Conservation (phyloP, 2,329 filamentous ascomycete species). For the Plenodomus lindquistii region DNA sequence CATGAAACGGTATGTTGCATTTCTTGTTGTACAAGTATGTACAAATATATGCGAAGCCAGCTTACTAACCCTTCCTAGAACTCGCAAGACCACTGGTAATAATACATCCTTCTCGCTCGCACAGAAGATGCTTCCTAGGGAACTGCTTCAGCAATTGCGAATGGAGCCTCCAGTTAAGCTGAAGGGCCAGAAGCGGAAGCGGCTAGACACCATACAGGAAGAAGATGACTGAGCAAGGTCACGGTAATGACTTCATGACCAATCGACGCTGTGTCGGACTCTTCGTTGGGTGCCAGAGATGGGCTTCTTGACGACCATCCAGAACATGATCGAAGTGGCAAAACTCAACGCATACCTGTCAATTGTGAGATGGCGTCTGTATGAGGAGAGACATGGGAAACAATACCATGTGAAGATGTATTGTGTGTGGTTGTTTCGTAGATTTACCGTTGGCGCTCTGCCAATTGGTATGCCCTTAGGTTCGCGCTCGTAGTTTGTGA, state of each 20-base stretch:
- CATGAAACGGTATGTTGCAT: constrained; percentile 73
- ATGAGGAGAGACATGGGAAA: not conserved
- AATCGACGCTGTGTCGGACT: constrained; percentile 75
- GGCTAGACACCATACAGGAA: constrained; percentile 48
- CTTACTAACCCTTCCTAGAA: constrained; percentile 18
- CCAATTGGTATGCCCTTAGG: constrained; percentile 87
- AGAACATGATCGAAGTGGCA: constrained; percentile 93
- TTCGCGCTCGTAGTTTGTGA: constrained; percentile 75
- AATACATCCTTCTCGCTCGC: constrained; percentile 86
- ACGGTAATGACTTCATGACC: constrained; percentile 56
- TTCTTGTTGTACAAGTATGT: constrained; percentile 20
- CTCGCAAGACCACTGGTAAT: constrained; percentile 68
- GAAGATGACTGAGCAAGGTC: constrained; percentile 46
- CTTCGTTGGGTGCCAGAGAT: constrained; percentile 72
- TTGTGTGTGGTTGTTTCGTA: constrained; percentile 95
- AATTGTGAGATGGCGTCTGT: constrained; percentile 16
- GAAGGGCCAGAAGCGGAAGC: constrained; percentile 50
- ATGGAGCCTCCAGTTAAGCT: constrained; percentile 58
- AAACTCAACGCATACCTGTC: constrained; percentile 80
- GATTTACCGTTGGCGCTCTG: constrained; percentile 82
- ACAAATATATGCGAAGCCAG: constrained; percentile 8
- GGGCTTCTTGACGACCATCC: constrained; percentile 90
- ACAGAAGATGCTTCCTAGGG: constrained; percentile 77
- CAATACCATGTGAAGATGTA: constrained; percentile 98
- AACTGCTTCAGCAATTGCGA: constrained; percentile 79